Evolutionary conservation across 257 asterid species (phyloP).

Genomic region (Solanum clarkiae): DNA sequence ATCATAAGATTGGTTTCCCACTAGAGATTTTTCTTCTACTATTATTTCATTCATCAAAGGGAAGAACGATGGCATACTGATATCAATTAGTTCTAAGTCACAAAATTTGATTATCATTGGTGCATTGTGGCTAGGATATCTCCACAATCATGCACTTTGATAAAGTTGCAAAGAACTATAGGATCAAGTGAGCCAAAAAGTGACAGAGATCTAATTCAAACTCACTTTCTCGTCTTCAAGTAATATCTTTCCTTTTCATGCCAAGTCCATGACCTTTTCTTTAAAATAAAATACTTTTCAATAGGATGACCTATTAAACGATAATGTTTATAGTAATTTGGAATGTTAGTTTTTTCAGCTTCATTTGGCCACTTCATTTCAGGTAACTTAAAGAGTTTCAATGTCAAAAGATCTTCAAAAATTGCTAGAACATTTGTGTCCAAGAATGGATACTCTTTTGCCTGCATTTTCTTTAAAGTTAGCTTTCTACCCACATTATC

Average conservation of each 20-base stretch:
- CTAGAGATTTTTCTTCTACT: not conserved
- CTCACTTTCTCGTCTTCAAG: not conserved
- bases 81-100: not conserved
- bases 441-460: not conserved
- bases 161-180: not conserved
- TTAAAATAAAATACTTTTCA: not conserved
- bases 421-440: not conserved
- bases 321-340: no score
- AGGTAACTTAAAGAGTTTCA: not conserved
- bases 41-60: not conserved
- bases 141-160: not conserved
- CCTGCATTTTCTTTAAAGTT: not conserved
- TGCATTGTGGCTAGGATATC: accelerated
- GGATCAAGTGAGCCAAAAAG: not conserved
- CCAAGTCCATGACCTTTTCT: not conserved
- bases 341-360: no score
- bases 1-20: not conserved
- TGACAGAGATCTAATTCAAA: no score
- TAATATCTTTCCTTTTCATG: accelerated
- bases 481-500: accelerated
- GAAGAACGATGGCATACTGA: not conserved
- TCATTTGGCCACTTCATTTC: not conserved
- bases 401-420: not conserved
- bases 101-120: not conserved
- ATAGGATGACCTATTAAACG: not conserved